phyloP scores from a whole-genome alignment of 2,329 filamentous ascomycete genomes.

The Diplocarpon mali region DNA sequence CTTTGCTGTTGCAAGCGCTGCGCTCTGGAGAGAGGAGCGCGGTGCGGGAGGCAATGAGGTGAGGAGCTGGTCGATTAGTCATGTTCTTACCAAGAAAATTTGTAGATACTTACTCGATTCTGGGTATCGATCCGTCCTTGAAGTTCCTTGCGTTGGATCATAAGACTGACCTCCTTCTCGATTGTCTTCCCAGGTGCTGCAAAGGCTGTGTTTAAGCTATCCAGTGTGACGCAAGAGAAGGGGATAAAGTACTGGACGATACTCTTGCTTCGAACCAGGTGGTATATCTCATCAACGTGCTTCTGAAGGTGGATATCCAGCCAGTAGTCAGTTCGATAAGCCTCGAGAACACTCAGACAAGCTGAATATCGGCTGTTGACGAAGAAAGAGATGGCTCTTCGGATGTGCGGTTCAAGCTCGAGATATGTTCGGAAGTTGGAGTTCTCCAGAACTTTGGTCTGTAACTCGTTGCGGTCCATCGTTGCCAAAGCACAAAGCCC shows the following conservation, averaged over 20 bases:
- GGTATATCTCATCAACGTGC: slow-evolving; percentile 61
- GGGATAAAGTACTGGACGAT: slow-evolving; percentile 89
- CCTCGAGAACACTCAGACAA: slow-evolving; percentile 73
- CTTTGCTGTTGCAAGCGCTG: slow-evolving; percentile 55
- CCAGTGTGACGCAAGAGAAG: slow-evolving; percentile 76
- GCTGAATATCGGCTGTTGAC: slow-evolving; percentile 80
- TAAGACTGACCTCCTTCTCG: slow-evolving; percentile 61
- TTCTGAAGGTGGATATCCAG: slow-evolving; percentile 76
- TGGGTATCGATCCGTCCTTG: slow-evolving; percentile 78
- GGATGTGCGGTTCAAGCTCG: slow-evolving; percentile 87
- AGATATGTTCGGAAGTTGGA: slow-evolving; percentile 73
- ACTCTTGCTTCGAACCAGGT: slow-evolving; percentile 72
- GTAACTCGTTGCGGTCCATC: slow-evolving; percentile 70
- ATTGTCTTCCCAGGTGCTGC: slow-evolving; percentile 50
- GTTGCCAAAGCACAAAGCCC: slow-evolving; percentile 82
- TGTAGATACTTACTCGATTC: slow-evolving; percentile 45
- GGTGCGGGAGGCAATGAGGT: slow-evolving; percentile 58
- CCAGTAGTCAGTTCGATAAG: slow-evolving; percentile 76
- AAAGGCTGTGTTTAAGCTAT: slow-evolving; percentile 70
- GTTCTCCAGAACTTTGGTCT: slow-evolving; percentile 69
- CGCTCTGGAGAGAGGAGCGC: slow-evolving; percentile 57
- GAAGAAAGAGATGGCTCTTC: slow-evolving; percentile 81
- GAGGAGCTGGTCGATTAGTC: slow-evolving; percentile 44
- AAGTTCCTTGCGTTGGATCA: slow-evolving; percentile 65
- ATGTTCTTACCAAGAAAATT: neutral